Evolutionary conservation across 2,329 filamentous ascomycete genomes (phyloP).

Genomic region (Pseudopithomyces maydicus): DNA sequence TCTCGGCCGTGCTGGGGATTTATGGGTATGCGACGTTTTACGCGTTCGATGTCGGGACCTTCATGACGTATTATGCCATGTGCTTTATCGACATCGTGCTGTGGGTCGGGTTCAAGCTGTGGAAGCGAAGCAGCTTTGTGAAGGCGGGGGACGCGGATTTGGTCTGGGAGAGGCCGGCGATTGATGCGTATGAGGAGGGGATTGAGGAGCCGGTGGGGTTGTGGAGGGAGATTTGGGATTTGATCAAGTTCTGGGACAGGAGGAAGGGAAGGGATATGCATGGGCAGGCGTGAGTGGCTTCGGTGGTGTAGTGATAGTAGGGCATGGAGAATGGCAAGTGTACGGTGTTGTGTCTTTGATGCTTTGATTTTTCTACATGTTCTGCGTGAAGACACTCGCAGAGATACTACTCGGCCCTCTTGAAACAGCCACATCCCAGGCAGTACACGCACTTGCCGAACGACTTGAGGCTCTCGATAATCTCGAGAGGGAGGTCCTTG

Average conservation of each 20-base stretch:
- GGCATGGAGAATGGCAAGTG: too few relatives aligned
- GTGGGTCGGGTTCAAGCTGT: slow-evolving; percentile 62
- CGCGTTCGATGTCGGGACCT: slow-evolving; percentile 35
- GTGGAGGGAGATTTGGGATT: slow-evolving; percentile 18
- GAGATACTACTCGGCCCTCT: background rate
- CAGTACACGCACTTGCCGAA: background rate
- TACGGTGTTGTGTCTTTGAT: too few relatives aligned
- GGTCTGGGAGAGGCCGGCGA: slow-evolving; percentile 47
- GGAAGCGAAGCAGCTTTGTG: slow-evolving; percentile 61
- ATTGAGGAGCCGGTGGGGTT: slow-evolving; percentile 15
- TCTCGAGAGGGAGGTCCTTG: background rate
- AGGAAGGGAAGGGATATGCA: background rate
- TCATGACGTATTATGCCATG: slow-evolving; percentile 50
- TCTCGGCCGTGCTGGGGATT: slow-evolving; percentile 6
- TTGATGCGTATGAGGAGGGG: slow-evolving; percentile 42
- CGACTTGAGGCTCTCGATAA: background rate
- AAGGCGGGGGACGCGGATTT: slow-evolving; percentile 46
- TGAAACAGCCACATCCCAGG: background rate
- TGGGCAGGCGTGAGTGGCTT: background rate
- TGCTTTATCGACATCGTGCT: slow-evolving; percentile 36
- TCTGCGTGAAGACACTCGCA: background rate
- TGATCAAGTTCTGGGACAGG: slow-evolving; percentile 11
- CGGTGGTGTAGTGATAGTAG: background rate
- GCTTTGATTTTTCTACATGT: too few relatives aligned
- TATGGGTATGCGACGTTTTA: slow-evolving; percentile 17